Base-by-base conservation (phyloP, 2,329 filamentous ascomycete genomes). In the Microdochium trichocladiopsis region DNA sequence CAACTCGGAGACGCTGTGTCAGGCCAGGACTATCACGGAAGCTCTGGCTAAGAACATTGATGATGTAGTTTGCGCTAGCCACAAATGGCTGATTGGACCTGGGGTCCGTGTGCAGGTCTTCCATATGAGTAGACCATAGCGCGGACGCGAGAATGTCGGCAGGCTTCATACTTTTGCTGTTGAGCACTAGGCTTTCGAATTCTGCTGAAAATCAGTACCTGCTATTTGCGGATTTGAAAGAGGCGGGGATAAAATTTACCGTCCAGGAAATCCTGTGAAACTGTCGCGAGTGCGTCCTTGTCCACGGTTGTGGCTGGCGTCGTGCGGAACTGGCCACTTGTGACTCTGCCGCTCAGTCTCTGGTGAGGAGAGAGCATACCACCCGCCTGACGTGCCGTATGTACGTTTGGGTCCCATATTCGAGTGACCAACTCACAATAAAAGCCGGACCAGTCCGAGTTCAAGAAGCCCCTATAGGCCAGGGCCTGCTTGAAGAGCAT, bases 231-330 rank as follows among this genome's bases (percentile, higher is more conserved):
- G 4, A 21, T 14, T 11, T 28, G 8, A 11, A 8, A 12, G 2
- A 5, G 10, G 14, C 41, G 14, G 33, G 18, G 33, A 37, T 37
- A n/a, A 12, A 47, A 58, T 70, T 60, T 66, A 79, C 77, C 74
- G 60, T 82, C 78, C 21, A 82, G 63, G 53, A 80, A 80, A 52
- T 74, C 70, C 49, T 71, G 69, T 9, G 72, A 72, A 43, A 72
- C 66, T 36, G 62, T 61, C 1, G 72, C 58, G 8, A 81, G 60
- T 11, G 67, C 63, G 53, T 80, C 75, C 10, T 23, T 45, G 16
- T 45, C 41, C 5, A 12, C 14, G 5, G 41, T 16, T 3, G 41
- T 22, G 10, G 3, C 41, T 12, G 41, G 41, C 3, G 41, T 8
- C 4, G 41, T 12, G 41, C 41, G 41, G 12, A 45, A 23, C 41